phyloP scores from a whole-genome alignment of 2,329 filamentous ascomycete genomes.

The Cordyceps cicadae region DNA sequence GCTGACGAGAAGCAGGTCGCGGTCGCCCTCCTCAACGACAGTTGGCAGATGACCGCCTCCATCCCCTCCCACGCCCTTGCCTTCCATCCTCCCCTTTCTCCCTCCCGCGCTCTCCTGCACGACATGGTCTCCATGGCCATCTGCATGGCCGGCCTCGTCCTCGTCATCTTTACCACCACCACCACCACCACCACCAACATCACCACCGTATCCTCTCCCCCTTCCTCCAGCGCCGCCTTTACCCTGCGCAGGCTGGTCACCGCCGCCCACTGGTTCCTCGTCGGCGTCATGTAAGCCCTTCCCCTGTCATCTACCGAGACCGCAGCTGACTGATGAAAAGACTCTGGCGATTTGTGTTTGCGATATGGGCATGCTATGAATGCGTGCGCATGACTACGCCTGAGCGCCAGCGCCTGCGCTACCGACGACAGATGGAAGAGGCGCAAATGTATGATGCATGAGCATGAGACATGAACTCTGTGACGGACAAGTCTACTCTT shows the following conservation, averaged over 20 bases:
- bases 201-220: conserved; percentile 1
- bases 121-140: conserved; percentile 27
- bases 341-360: conserved; percentile 21
- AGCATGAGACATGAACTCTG: background rate
- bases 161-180: conserved; percentile 24
- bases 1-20: conserved; percentile 16
- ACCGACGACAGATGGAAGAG: conserved; percentile 8
- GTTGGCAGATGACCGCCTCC: conserved; percentile 26
- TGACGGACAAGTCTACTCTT: background rate
- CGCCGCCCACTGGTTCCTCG: conserved; percentile 12
- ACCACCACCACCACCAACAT: conserved; percentile 15
- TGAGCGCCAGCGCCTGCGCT: background rate
- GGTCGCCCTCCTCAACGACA: conserved; percentile 29
- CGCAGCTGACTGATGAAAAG: conserved; percentile 11
- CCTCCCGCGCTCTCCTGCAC: conserved; percentile 23
- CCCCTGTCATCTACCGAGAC: background rate
- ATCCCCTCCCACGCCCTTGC: conserved; percentile 20
- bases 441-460: conserved; percentile 1
- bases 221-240: conserved; percentile 7
- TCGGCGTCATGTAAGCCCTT: conserved; percentile 19
- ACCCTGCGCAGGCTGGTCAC: background rate
- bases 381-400: conserved; percentile 9
- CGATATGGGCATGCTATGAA: conserved; percentile 22
- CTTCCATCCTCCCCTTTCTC: conserved; percentile 18
- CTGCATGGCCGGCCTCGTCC: conserved; percentile 26